phyloP scores from a whole-genome alignment of 1,284 basidiomycete genomes.

The Sanghuangporus weigelae region DNA sequence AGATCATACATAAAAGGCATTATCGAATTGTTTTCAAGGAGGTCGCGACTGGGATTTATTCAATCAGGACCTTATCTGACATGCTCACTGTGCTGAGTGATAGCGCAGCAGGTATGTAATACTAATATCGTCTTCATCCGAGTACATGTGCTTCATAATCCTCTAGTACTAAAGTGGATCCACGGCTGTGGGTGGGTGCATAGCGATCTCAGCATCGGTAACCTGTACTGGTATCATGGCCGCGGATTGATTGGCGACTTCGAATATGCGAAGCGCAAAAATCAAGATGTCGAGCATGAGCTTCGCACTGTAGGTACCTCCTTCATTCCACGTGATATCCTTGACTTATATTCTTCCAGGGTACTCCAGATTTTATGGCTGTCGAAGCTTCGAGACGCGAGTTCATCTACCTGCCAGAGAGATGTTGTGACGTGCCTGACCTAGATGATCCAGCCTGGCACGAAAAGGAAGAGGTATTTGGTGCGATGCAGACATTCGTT shows the following conservation, averaged over 20 bases:
- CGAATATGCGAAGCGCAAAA: background rate
- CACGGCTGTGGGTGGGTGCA: constrained; percentile 1
- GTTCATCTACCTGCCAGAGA: background rate
- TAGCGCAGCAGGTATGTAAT: background rate
- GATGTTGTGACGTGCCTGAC: too few species aligned
- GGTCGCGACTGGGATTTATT: background rate
- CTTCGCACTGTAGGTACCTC: background rate
- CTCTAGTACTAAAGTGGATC: background rate
- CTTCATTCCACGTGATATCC: background rate
- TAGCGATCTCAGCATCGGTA: constrained; percentile 3
- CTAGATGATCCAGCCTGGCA: too few species aligned
- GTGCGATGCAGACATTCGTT: background rate
- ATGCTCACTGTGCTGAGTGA: background rate
- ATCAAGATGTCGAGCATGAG: background rate
- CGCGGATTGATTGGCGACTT: background rate
- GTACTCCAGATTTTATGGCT: background rate
- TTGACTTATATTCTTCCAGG: background rate
- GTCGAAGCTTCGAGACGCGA: background rate
- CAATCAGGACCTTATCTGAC: background rate
- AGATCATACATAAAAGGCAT: background rate
- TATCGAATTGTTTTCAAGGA: background rate
- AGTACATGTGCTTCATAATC: background rate
- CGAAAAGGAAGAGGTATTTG: too few species aligned
- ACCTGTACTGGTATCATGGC: background rate
- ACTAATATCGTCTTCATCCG: background rate